These are phyloP conservation scores for Ceratonia siliqua DNA, from an alignment of 306 rosid species.

Conservation along the genomic window DNA sequence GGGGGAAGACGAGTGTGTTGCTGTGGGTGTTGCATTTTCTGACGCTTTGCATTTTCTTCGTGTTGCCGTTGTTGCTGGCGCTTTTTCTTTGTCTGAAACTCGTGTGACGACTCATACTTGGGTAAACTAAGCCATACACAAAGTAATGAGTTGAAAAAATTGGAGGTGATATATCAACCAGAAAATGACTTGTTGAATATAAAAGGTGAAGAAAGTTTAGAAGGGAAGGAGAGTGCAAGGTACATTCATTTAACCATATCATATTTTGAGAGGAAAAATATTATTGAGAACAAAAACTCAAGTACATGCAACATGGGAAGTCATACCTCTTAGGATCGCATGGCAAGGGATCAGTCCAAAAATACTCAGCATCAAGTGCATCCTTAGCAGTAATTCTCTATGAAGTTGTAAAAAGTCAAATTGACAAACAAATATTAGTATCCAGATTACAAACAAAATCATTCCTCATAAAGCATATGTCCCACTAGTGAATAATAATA, in stretches of 20 bases:
- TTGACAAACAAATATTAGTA: conserved; percentile 13
- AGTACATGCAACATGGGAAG: neutral
- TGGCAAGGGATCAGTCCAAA: conserved; percentile 74
- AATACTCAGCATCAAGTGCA: conserved; percentile 77
- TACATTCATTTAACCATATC: neutral
- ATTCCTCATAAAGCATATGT: neutral
- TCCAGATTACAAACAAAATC: neutral
- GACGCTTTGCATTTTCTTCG: conserved; percentile 65
- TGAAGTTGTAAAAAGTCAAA: conserved; percentile 6
- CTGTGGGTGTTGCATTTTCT: conserved; percentile 56
- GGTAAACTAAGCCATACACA: conserved; percentile 45
- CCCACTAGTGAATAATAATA: neutral
- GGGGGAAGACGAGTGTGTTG: conserved; percentile 43
- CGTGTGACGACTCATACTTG: conserved; percentile 64
- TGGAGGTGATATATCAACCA: neutral
- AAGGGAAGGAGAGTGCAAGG: neutral
- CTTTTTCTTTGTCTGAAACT: conserved; percentile 75
- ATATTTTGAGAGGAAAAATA: neutral
- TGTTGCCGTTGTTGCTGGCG: conserved; percentile 68
- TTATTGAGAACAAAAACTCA: neutral
- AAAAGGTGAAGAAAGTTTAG: neutral
- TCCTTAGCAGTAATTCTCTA: conserved; percentile 70
- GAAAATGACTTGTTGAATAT: neutral
- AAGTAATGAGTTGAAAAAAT: conserved; percentile 6
- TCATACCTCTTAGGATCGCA: conserved; percentile 66